Base-by-base conservation (phyloP, 805 yeast genomes). In the Priceomyces haplophilus region DNA sequence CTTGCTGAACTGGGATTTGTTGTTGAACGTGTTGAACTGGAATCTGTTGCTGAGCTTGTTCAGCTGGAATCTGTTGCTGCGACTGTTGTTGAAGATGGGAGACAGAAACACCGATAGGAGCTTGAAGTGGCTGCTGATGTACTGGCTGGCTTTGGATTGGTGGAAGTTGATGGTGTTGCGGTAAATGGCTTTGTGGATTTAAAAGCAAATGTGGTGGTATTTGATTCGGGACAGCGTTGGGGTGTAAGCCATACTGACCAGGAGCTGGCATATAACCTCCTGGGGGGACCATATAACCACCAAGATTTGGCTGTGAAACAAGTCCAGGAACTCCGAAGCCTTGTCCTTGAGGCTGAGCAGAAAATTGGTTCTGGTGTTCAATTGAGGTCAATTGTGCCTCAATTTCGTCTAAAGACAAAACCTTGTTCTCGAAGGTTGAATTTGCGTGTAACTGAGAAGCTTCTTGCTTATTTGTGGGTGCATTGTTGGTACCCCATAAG, bases 361-460 rank as follows among this genome's bases (percentile, higher is more conserved):
- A 65, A 25, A 36, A 36, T 24, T 36, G 39, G 24, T 20, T 36
- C 38, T 53, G 39, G 34, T 54, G 54, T 43, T 67, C 75, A 43
- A 74, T 69, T 4, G 76, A 72, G 45, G 81, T 69, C 58, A 83
- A 69, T 54, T 81, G 88, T 7, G 95, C 88, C 65, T 89, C 96
- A 50, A 89, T 78, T 53, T 89, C 95, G 59, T 85, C 91, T 59
- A 88, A 70, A 8, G 96, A 84, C 52, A 85, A 64, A 17, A 83
- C 73, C 52, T 75, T 76, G 51, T 71, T 70, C 40, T 65, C 71
- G 24, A 8, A 40, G 16, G 37, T 41, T 16, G 37, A 50, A 32
- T 24, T 55, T 8, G 34, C 25, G 31, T 35, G 54, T n/a, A 41
- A 53, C 37, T 47, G 62, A n/a, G 34, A 37, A 13, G 40, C 38